Conservation (phyloP, 192 early-diverging fungal genomes). For the Entomortierella chlamydospora region DNA sequence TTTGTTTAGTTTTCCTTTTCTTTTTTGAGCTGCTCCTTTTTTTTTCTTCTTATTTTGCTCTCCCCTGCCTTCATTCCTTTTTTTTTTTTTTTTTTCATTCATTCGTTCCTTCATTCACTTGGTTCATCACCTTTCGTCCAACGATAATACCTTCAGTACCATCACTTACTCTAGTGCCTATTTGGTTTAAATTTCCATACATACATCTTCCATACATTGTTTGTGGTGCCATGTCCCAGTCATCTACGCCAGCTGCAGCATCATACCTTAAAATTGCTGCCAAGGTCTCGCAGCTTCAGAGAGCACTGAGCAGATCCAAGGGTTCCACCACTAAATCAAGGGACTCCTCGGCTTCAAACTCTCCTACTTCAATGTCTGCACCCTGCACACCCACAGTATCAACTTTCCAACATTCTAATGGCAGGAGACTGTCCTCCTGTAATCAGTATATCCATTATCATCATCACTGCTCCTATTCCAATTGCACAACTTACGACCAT, state of each 20-base stretch:
- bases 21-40: too few relatives aligned
- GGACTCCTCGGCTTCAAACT: constrained; percentile 5
- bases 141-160: too few relatives aligned
- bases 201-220: not conserved
- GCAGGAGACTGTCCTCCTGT: constrained; percentile 30
- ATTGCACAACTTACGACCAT: constrained; percentile 1
- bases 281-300: constrained; percentile 36
- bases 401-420: constrained; percentile 42
- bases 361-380: constrained; percentile 1
- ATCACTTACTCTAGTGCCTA: too few relatives aligned
- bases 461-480: not conserved
- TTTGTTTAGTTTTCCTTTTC: too few relatives aligned
- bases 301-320: constrained; percentile 18
- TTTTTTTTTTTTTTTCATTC: not conserved
- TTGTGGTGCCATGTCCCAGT: not conserved
- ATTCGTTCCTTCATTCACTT: not conserved
- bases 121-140: too few relatives aligned
- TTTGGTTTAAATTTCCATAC: not conserved
- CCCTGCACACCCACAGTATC: constrained; percentile 18
- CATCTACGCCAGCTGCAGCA: constrained; percentile 26
- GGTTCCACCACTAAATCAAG: constrained; percentile 14
- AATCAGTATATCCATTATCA: constrained; percentile 13
- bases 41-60: too few relatives aligned
- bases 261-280: constrained; percentile 39
- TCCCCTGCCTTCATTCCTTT: constrained; percentile 3